phyloP scores from a whole-genome alignment of 2,329 filamentous ascomycete species.

The Pleomassaria siparia region DNA sequence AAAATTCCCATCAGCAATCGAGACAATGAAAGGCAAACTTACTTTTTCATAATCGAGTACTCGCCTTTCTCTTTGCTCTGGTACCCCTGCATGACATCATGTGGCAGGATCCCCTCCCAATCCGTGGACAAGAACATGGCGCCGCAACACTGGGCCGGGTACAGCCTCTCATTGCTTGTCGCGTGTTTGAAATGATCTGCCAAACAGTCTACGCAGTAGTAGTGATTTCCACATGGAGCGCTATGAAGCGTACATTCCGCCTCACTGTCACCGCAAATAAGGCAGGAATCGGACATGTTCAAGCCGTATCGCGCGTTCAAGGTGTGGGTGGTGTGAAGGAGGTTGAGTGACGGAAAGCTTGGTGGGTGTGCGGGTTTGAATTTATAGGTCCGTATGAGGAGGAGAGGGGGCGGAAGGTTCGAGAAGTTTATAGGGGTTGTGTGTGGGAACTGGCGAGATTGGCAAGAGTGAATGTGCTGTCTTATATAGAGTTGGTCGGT shows the following conservation, averaged over 20 bases:
- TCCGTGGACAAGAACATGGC: slow-evolving; percentile 22
- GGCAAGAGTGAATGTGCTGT: too few species aligned
- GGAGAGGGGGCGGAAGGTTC: too few species aligned
- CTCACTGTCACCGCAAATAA: slow-evolving; percentile 3
- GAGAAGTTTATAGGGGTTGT: too few species aligned
- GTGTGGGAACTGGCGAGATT: too few species aligned
- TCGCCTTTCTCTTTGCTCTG: slow-evolving; percentile 30
- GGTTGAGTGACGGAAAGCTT: background rate
- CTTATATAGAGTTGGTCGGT: too few species aligned
- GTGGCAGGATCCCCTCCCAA: slow-evolving; percentile 23
- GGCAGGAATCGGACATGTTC: background rate
- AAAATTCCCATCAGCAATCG: background rate
- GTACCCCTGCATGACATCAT: slow-evolving; percentile 22
- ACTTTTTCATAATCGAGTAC: slow-evolving; percentile 31
- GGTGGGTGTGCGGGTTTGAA: background rate
- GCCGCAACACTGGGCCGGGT: slow-evolving; percentile 32
- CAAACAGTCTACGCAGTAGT: slow-evolving; percentile 27
- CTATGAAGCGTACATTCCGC: slow-evolving; percentile 15
- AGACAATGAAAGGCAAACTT: slow-evolving; percentile 8
- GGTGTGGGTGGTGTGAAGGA: background rate
- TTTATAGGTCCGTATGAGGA: too few species aligned
- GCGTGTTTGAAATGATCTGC: slow-evolving; percentile 27
- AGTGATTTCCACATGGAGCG: slow-evolving; percentile 26
- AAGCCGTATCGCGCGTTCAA: background rate
- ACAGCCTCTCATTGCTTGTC: slow-evolving; percentile 27